Base-by-base conservation (phyloP, 495 filamentous ascomycete genomes). In the Collariella sp. region DNA sequence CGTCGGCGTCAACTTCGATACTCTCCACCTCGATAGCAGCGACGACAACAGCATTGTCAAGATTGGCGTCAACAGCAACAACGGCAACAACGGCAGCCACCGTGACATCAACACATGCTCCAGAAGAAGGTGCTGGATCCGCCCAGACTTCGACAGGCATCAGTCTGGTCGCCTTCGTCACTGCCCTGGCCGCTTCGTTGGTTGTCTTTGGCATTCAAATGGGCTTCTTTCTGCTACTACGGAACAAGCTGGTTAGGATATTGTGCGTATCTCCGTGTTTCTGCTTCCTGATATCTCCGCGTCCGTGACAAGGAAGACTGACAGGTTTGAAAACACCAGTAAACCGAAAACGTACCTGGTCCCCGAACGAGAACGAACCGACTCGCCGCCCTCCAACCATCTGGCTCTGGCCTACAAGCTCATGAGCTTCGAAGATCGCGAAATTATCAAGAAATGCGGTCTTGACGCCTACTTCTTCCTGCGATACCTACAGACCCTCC, bases 381-480 rank as follows among this genome's bases (percentile, higher is more conserved):
- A 82, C 35, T 72, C 84, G 7, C 88, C 89, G 11, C 85, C 86
- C 5, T 67, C 76, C 46, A 88, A 81, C 18, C 74, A 85, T n/a
- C 83, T 83, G 61, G 76, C 73, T 54, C 85, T 90, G 79, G 66
- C 91, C 36, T 68, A 69, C 22, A 77, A 83, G 23, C 78, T 95
- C 33, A 87, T 93, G 70, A 82, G 77, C 63, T 88, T 88, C 50
- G 78, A 80, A 43, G 85, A 89, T 68, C 76, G 86, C n/a, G 88
- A 95, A 58, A 85, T 96, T 64, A 93, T 96, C 55, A 84, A 88
- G 36, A 96, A 95, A 70, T 95, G 89, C 67, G 93, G 93, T 6
- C 79, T 98, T 36, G 93, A 98, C 70, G 91, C 94, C 62, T 98
- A 96, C 74, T 95, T 98, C 70, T 98, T 97, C 72, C 77, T 98